Percentiles rank a stretch among this genome's conserved stretches.
Conservation (phyloP, 805 yeast genomes). For the Saccharomycopsis vini region DNA sequence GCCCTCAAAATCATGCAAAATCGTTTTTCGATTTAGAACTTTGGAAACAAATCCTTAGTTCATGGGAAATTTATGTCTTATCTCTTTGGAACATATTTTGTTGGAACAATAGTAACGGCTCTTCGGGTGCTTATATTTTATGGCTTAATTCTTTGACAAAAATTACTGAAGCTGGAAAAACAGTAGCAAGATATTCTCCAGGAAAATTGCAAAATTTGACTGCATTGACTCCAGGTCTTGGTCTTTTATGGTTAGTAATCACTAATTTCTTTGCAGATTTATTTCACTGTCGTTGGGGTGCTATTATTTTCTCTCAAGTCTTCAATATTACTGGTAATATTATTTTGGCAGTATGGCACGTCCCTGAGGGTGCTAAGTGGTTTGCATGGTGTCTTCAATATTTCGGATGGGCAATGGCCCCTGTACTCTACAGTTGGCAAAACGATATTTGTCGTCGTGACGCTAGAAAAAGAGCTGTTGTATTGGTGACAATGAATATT, state of each 20-base stretch:
- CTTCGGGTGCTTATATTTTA: constrained; percentile 47
- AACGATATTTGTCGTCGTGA: constrained; percentile 51
- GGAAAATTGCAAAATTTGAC: constrained; percentile 41
- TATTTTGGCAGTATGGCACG: constrained; percentile 51
- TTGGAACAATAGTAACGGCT: constrained; percentile 53
- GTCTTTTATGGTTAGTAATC: constrained; percentile 40
- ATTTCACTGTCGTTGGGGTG: constrained; percentile 43
- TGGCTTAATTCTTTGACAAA: constrained; percentile 49
- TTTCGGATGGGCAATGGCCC: constrained; percentile 56
- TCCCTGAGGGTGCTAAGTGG: constrained; percentile 52
- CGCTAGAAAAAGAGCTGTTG: constrained; percentile 45
- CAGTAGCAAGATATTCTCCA: too few relatives aligned
- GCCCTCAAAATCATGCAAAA: constrained; percentile 23
- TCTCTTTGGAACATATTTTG: constrained; percentile 47
- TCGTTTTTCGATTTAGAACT: constrained; percentile 30
- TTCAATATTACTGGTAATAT: constrained; percentile 48
- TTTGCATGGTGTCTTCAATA: constrained; percentile 53
- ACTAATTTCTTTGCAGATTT: constrained; percentile 43
- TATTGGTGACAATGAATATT: constrained; percentile 47
- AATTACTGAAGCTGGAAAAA: too few relatives aligned
- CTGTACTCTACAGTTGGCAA: constrained; percentile 50
- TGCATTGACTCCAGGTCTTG: constrained; percentile 51
- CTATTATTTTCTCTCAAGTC: constrained; percentile 41
- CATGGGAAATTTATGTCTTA: constrained; percentile 50
- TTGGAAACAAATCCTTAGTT: constrained; percentile 44